Evolutionary conservation across 1,139 yeast genomes (phyloP).

Genomic region (Waltiozyma sp.): DNA sequence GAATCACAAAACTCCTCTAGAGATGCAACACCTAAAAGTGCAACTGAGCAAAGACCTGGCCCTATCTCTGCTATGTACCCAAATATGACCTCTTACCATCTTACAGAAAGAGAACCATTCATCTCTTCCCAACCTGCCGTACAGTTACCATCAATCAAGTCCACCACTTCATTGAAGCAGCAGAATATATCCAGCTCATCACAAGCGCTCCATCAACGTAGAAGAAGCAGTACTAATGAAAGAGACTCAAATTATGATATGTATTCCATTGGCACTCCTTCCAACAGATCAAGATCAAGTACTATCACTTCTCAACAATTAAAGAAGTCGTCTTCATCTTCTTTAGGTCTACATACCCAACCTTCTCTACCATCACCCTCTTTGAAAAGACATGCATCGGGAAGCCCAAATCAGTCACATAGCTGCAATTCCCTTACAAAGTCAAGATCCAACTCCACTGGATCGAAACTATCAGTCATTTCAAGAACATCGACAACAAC

Average conservation of each 20-base stretch:
- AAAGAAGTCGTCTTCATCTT: background rate
- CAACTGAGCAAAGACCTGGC: background rate
- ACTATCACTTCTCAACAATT: background rate
- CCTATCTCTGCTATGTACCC: background rate
- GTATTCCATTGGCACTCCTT: background rate
- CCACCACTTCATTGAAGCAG: background rate
- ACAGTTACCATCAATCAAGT: background rate
- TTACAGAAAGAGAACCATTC: background rate
- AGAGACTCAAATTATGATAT: background rate
- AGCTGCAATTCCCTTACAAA: constrained; percentile 1
- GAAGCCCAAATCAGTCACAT: background rate
- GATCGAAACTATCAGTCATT: constrained; percentile 3
- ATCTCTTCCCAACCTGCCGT: background rate
- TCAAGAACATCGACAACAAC: constrained; percentile 2
- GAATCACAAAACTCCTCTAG: background rate
- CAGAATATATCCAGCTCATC: background rate
- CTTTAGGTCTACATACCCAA: background rate
- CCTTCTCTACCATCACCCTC: background rate
- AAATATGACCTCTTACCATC: background rate
- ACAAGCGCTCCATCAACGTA: background rate
- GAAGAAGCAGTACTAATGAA: background rate
- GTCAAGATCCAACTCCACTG: constrained; percentile 14
- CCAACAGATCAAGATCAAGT: background rate
- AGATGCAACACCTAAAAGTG: background rate
- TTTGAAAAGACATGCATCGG: background rate